A percentile compares a stretch with the other conserved stretches of the same genome.
These are phyloP conservation scores for Blastobotrys attinorum DNA, from an alignment of 805 yeast genomes.

Conservation along the genomic window DNA sequence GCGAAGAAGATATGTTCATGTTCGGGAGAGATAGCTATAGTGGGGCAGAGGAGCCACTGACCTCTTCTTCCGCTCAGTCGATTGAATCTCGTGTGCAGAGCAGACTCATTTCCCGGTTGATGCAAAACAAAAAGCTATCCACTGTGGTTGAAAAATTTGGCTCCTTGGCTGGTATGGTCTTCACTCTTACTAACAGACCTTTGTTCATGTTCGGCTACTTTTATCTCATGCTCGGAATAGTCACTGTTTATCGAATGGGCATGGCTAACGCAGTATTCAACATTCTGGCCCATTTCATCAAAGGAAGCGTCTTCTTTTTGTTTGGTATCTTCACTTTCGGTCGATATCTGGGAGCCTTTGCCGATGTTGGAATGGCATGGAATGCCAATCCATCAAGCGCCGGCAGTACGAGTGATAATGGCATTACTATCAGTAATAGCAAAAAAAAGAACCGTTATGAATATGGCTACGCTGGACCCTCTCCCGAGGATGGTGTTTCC, in stretches of 20 bases:
- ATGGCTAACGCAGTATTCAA: conserved; percentile 62
- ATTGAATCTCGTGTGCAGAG: conserved; percentile 10
- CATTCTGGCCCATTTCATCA: conserved; percentile 87
- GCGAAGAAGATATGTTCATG: conserved; percentile 2
- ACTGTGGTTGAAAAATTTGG: conserved; percentile 22
- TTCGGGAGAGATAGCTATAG: background rate
- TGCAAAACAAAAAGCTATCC: conserved; percentile 13
- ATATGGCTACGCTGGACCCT: background rate
- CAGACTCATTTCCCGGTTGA: conserved; percentile 12
- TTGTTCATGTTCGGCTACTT: conserved; percentile 52
- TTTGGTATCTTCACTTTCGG: conserved; percentile 76
- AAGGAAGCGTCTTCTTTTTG: conserved; percentile 81
- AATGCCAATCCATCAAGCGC: conserved; percentile 35
- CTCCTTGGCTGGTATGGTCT: conserved; percentile 32
- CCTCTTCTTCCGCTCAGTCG: background rate
- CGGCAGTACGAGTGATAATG: background rate
- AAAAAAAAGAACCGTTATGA: background rate
- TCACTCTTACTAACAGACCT: conserved; percentile 53
- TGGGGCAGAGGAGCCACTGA: background rate
- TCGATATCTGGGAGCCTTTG: conserved; percentile 78
- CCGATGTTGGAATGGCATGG: conserved; percentile 86
- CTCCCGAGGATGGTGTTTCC: background rate
- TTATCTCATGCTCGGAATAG: conserved; percentile 49
- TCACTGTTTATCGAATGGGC: conserved; percentile 66
- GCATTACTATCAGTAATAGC: background rate